A percentile compares a stretch with the other conserved stretches of the same genome.
Conservation (phyloP, 371 early-diverging fungal species). For the Apophysomyces sp. region DNA sequence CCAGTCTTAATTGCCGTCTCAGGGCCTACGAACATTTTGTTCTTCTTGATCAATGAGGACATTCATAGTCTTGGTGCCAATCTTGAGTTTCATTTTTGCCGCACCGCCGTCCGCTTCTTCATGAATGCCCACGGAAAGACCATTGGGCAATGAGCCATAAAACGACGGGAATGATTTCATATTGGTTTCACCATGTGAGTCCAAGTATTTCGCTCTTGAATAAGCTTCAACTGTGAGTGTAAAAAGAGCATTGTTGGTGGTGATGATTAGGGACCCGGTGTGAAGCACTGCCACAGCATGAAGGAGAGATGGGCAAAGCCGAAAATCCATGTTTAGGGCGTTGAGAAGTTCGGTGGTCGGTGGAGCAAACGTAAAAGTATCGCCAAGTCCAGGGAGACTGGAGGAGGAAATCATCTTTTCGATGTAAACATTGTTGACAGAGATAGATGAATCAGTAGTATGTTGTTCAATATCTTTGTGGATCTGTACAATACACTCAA, state of each 20-base stretch:
- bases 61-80: slow-evolving; percentile 3
- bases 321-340: neutral
- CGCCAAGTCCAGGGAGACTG: no score
- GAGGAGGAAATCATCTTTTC: no score
- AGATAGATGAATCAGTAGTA: no score
- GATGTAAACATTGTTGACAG: no score
- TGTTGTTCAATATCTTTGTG: no score
- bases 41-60: neutral
- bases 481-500: no score
- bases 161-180: neutral
- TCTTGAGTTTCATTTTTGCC: slow-evolving; percentile 7
- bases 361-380: no score
- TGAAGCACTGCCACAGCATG: slow-evolving; percentile 2
- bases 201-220: neutral
- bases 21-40: no score
- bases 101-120: neutral
- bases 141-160: neutral
- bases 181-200: neutral
- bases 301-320: neutral
- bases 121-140: neutral
- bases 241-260: neutral
- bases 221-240: neutral
- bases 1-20: no score
- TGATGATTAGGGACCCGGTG: neutral
- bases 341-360: neutral